Percentiles rank a stretch among this genome's conserved stretches.
These are phyloP conservation scores for Chloris gayana DNA, from an alignment of 176 grass and related monocot genomes.

Conservation along the genomic window DNA sequence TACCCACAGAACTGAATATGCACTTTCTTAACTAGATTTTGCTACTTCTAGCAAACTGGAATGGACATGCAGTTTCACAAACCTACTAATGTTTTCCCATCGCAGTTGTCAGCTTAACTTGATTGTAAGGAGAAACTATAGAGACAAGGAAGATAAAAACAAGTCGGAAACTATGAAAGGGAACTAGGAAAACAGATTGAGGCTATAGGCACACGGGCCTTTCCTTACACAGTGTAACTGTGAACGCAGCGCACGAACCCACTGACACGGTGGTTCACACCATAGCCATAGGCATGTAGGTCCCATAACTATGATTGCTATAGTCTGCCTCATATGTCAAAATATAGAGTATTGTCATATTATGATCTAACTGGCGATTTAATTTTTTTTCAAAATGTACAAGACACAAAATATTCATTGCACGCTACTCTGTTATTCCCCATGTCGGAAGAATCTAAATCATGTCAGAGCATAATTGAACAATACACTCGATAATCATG, in stretches of 20 bases:
- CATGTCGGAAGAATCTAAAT: constrained; percentile 3
- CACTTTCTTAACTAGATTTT: not conserved
- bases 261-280: not conserved
- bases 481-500: constrained; percentile 7
- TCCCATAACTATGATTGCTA: not conserved
- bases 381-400: not conserved
- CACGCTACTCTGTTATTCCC: constrained; percentile 11
- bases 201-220: not conserved
- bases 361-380: constrained; percentile 8
- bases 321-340: not conserved
- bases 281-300: not conserved
- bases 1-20: not conserved
- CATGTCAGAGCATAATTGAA: constrained; percentile 24
- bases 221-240: not conserved
- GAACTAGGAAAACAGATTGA: not conserved
- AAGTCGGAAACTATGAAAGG: not conserved
- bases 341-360: not conserved
- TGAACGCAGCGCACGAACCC: not conserved
- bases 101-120: not conserved
- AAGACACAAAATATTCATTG: constrained; percentile 5
- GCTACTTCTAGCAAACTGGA: constrained; percentile 1
- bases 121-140: not conserved
- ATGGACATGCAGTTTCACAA: constrained; percentile 1
- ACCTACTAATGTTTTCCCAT: not conserved
- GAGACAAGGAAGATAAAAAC: not conserved